Percentiles rank a stretch among this genome's conserved stretches.
Evolutionary conservation across 1,139 yeast genomes (phyloP).

Genomic region (Scheffersomyces lignicola): DNA sequence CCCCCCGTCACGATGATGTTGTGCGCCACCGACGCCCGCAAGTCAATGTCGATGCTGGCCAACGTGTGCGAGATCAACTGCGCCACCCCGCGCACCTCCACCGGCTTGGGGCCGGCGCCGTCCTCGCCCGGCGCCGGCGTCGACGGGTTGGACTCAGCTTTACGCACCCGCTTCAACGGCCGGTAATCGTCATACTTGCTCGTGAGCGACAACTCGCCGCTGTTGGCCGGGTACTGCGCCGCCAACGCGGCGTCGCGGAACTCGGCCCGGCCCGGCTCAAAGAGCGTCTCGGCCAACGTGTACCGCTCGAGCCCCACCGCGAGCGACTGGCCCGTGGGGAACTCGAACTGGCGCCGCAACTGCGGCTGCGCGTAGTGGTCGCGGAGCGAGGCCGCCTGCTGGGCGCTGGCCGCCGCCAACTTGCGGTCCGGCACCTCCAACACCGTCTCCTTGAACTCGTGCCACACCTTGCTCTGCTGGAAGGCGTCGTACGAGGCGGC

Average conservation of each 20-base stretch:
- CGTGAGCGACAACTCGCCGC: slow-evolving; percentile 37
- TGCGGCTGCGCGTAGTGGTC: slow-evolving; percentile 33
- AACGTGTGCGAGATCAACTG: slow-evolving; percentile 71
- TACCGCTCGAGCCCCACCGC: slow-evolving; percentile 57
- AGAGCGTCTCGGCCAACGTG: slow-evolving; percentile 70
- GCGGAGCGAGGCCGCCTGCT: slow-evolving; percentile 17
- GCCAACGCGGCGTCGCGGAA: slow-evolving; percentile 25
- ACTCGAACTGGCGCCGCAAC: slow-evolving; percentile 64
- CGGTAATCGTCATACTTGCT: slow-evolving; percentile 60
- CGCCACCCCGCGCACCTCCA: slow-evolving; percentile 54
- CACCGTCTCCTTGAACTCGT: slow-evolving; percentile 67
- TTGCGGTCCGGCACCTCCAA: slow-evolving; percentile 54
- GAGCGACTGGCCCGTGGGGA: slow-evolving; percentile 64
- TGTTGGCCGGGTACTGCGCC: slow-evolving; percentile 32
- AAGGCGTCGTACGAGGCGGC: slow-evolving; percentile 41
- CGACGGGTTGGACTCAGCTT: slow-evolving; percentile 37
- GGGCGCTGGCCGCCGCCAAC: slow-evolving; percentile 20
- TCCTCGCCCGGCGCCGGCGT: slow-evolving; percentile 36
- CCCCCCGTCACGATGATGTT: slow-evolving; percentile 94
- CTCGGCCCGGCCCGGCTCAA: slow-evolving; percentile 56
- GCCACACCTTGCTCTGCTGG: slow-evolving; percentile 37
- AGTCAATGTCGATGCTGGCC: slow-evolving; percentile 78
- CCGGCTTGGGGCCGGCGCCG: slow-evolving; percentile 4
- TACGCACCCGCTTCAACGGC: slow-evolving; percentile 64
- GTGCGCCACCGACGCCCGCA: slow-evolving; percentile 87